phyloP scores from a whole-genome alignment of 106 monocot genomes.

The Vanilla planifolia region DNA sequence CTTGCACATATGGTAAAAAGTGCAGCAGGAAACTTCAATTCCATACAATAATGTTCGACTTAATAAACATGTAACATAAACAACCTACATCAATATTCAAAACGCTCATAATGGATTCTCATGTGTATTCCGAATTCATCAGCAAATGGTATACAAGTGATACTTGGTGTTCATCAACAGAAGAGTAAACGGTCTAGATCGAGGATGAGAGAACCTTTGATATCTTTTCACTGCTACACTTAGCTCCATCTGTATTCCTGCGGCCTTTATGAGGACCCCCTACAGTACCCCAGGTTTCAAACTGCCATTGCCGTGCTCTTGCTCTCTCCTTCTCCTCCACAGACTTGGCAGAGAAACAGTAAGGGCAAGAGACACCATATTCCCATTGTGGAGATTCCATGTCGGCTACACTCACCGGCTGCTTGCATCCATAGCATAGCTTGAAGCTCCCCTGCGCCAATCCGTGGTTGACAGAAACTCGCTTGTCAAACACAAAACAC shows the following conservation, averaged over 20 bases:
- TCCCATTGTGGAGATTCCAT: constrained; percentile 77
- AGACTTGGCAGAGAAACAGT: constrained; percentile 67
- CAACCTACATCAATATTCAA: too few species aligned
- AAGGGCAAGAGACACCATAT: constrained; percentile 76
- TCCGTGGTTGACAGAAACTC: constrained; percentile 91
- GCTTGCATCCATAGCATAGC: constrained; percentile 94
- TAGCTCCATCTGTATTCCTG: background rate
- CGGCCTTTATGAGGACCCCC: constrained; percentile 93
- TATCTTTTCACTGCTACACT: too few species aligned
- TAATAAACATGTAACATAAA: too few species aligned
- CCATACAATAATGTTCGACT: too few species aligned
- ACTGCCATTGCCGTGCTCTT: constrained; percentile 82
- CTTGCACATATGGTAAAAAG: too few species aligned
- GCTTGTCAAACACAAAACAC: constrained; percentile 95
- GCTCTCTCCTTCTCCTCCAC: constrained; percentile 89
- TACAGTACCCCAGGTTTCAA: constrained; percentile 71
- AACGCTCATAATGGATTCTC: too few species aligned
- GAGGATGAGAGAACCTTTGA: too few species aligned
- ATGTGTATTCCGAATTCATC: too few species aligned
- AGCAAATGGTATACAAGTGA: too few species aligned
- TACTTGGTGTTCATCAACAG: too few species aligned
- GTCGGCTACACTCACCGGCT: constrained; percentile 76
- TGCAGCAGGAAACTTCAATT: too few species aligned
- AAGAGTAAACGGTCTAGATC: too few species aligned
- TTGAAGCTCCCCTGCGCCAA: constrained; percentile 72